Conservation (phyloP, 495 filamentous ascomycete species). For the Penicillium daleae region DNA sequence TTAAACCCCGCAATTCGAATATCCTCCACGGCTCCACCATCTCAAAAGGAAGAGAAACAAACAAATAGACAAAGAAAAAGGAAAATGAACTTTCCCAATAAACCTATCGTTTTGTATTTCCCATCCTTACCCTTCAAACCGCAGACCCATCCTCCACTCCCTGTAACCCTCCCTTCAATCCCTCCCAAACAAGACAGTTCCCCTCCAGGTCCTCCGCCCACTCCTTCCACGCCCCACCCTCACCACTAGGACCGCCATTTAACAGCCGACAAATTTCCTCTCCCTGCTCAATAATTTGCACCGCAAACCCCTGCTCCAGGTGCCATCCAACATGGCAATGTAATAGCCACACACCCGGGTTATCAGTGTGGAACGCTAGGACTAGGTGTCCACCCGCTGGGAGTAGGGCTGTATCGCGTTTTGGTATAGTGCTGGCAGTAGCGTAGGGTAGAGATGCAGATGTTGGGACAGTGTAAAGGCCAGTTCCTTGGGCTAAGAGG, state of each 20-base stretch:
- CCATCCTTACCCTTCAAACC: neutral
- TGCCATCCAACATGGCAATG: constrained; percentile 55
- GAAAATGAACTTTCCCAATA: neutral
- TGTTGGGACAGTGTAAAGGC: constrained; percentile 3
- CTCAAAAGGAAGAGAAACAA: no score
- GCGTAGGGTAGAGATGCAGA: neutral
- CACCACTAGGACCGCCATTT: constrained; percentile 3
- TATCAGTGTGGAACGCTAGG: constrained; percentile 54
- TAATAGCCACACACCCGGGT: constrained; percentile 52
- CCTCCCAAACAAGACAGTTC: constrained; percentile 9
- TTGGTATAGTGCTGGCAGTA: constrained; percentile 42
- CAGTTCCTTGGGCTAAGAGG: constrained; percentile 20
- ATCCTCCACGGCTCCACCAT: no score
- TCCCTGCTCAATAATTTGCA: constrained; percentile 49
- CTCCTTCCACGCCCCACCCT: neutral
- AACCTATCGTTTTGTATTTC: no score
- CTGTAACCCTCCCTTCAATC: neutral
- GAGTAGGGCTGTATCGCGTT: constrained; percentile 62
- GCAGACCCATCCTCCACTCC: constrained; percentile 3
- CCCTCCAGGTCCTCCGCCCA: neutral
- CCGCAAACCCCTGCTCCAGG: constrained; percentile 39
- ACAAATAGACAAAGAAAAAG: neutral
- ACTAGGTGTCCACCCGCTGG: constrained; percentile 41
- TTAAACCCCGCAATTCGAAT: neutral
- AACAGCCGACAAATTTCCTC: constrained; percentile 39